Evolutionary conservation across 2,329 filamentous ascomycete genomes (phyloP), one percentile per base, ranked within the genome.

Genomic region (Fusarium drepaniforme): DNA sequence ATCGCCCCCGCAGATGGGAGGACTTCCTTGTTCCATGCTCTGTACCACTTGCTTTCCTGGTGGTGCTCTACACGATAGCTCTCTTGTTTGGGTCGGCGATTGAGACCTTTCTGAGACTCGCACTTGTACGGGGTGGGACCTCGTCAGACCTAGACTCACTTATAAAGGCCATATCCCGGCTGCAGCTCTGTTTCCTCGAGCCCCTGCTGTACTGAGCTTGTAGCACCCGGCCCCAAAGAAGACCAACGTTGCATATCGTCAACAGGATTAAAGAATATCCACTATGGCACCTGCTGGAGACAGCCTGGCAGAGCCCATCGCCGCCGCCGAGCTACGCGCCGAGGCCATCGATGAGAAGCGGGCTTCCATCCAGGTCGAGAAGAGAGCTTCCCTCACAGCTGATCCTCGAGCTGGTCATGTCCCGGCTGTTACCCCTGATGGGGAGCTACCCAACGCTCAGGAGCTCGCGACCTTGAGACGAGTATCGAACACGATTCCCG

Each of bases 401-500:
- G 73, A 73, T 30, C 73, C 67, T 51, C 63, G 46, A 1, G n/a
- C 18, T 11, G 30, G 68, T 2, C 28, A 40, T 28, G 25, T 40
- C n/a, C 25, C 42, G 13, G 40, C 12, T 15, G 23, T 56, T 11
- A 72, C 68, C 8, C 56, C 57, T 16, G 67, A 70, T 40, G 68
- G 66, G 9, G 63, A 71, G 61, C 66, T 77, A 8, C 78, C 80
- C 15, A 81, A 78, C 4, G 53, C 70, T 8, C 74, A 80, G 71
- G 89, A 92, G 49, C 71, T 90, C 58, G 76, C 71, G 12, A 88
- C 86, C 1, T 83, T 92, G 18, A 86, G 85, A 33, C 88, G 89
- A 72, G 85, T 91, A 1, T 83, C 89, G 12, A 89, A 88, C 75
- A 86, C 86, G 76, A 88, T 94, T 28, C 90, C 90, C 2, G 87